These are phyloP conservation scores for Xylaria acuta DNA, from an alignment of 495 filamentous ascomycete genomes.

Conservation along the genomic window DNA sequence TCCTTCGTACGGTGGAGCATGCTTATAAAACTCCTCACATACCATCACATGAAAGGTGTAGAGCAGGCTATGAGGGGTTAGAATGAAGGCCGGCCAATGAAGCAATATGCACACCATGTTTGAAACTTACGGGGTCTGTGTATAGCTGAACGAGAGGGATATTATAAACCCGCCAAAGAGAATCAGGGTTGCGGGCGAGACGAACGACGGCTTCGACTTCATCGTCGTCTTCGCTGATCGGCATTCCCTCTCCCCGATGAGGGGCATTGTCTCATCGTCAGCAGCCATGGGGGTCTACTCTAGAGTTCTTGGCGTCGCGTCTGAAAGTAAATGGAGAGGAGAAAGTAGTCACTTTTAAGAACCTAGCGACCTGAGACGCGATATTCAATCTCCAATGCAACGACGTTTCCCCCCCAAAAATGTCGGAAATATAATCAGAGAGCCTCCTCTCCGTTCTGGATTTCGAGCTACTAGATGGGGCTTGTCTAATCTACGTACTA, in stretches of 20 bases:
- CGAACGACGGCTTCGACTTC: constrained; percentile 10
- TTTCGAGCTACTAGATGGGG: neutral
- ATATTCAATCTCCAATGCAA: neutral
- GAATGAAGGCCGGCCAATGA: neutral
- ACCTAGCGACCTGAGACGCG: neutral
- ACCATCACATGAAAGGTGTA: constrained; percentile 61
- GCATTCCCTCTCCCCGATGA: constrained; percentile 9
- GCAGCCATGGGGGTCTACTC: constrained; percentile 13
- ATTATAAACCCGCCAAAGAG: constrained; percentile 58
- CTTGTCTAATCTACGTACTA: neutral
- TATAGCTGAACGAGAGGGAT: constrained; percentile 60
- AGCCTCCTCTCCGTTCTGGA: neutral
- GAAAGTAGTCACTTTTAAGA: neutral
- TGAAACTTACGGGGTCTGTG: constrained; percentile 56
- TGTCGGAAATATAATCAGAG: neutral
- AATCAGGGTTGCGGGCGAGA: constrained; percentile 29
- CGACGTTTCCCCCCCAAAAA: neutral
- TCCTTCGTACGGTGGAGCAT: constrained; percentile 42
- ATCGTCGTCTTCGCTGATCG: constrained; percentile 7
- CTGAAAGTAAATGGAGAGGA: neutral
- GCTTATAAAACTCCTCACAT: constrained; percentile 59
- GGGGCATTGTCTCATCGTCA: constrained; percentile 26
- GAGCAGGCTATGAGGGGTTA: constrained; percentile 45
- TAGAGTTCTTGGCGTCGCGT: neutral
- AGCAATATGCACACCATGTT: neutral